phyloP scores from a whole-genome alignment of 2,329 filamentous ascomycete species.

The Monilinia polystroma region DNA sequence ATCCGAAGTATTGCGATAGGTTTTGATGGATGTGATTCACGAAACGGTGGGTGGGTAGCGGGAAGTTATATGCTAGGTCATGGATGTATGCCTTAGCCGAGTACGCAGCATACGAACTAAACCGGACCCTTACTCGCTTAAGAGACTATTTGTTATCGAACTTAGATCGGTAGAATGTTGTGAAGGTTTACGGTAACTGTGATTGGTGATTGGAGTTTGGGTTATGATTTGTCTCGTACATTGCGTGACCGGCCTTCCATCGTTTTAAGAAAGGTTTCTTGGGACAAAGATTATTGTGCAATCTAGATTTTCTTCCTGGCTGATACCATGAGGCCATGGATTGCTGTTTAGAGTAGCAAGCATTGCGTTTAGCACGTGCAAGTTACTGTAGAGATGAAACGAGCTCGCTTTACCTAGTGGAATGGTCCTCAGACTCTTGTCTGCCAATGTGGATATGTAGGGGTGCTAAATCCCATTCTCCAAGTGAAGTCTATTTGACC shows the following conservation, averaged over 20 bases:
- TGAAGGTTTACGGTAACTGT: too few species aligned
- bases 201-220: too few species aligned
- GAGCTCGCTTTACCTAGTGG: too few species aligned
- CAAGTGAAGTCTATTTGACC: not conserved
- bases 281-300: not conserved
- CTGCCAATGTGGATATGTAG: not conserved
- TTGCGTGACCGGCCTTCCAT: too few species aligned
- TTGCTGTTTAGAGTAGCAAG: not conserved
- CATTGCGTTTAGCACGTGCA: not conserved
- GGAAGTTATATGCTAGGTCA: too few species aligned
- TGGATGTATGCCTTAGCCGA: too few species aligned
- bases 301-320: not conserved
- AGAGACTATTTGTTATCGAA: too few species aligned
- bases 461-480: not conserved
- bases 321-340: not conserved
- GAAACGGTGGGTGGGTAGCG: not conserved
- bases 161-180: too few species aligned
- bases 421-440: not conserved
- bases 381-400: not conserved
- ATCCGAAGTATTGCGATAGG: not conserved
- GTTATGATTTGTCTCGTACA: too few species aligned
- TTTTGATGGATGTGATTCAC: not conserved
- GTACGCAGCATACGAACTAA: too few species aligned
- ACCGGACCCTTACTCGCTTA: too few species aligned
- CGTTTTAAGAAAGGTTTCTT: not conserved